Evolutionary conservation across 2,329 filamentous ascomycete species (phyloP), one percentile per base, ranked within the genome.

Genomic region (Botrytis elliptica): DNA sequence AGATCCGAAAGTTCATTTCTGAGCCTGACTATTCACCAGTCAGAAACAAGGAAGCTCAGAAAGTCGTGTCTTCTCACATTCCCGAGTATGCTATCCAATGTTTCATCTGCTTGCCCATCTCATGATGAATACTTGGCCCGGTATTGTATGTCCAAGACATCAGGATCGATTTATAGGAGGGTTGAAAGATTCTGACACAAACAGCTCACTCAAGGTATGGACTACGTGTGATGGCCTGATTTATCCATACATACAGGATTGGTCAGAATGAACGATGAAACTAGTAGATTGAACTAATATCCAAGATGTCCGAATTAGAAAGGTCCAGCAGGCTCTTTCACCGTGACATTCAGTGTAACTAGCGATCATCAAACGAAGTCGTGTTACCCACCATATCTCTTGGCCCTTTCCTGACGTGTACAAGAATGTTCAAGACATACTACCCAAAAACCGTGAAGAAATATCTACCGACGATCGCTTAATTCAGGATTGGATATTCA

Each of bases 181-280:
- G 36, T 42, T 10, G 10, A 22, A 29, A 3, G 16, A 42, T 42
- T 42, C 36, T 57, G 36, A 69, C 36, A 42, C n/a, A 38, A 25
- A 69, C 36, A 42, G 38, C 49, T 67, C 49, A 57, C n/a, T 14
- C 66, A 44, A 57, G 29, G 36, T n/a, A 57, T 42, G 18, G n/a
- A 33, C 22, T 57, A 69, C 49, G 66, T 69, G 66, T 49, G 57
- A 42, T 69, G 18, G 52, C n/a, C 49, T 42, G 38, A 69, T 69
- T 57, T 25, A 69, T 29, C n/a, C 66, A 42, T 3, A 29, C 25
- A 8, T 33, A 22, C 18, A 14, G n/a, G 18, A 42, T 57, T 69
- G 36, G 18, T 25, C n/a, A 25, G n/a, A 68, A 57, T 20, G 29
- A 57, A 44, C 8, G 9, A 57, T 57, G 36, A 33, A 52, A 25